These are phyloP conservation scores for Comarum palustre DNA, from an alignment of 306 rosid genomes.

Conservation along the genomic window DNA sequence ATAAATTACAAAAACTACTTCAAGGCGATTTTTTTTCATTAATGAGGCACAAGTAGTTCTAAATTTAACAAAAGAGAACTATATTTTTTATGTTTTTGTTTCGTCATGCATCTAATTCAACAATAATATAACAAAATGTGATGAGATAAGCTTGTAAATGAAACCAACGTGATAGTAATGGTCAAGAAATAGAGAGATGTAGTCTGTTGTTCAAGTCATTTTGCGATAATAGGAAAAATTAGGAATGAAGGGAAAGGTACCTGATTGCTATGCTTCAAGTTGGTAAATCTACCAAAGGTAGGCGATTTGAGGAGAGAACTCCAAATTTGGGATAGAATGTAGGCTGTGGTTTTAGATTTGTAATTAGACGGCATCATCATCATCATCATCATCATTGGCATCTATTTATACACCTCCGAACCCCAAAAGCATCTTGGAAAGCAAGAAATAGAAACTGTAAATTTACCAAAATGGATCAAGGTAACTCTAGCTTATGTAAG, in stretches of 20 bases:
- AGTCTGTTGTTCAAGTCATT: background rate
- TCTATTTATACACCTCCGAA: background rate
- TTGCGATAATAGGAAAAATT: background rate
- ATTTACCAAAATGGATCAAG: background rate
- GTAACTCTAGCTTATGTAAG: background rate
- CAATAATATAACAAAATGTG: background rate
- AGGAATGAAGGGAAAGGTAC: background rate
- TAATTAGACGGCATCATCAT: background rate
- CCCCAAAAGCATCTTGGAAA: slow-evolving; percentile 6
- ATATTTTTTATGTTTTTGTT: background rate
- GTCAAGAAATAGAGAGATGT: background rate
- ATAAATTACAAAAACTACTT: background rate
- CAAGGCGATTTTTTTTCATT: no score
- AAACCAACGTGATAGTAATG: background rate
- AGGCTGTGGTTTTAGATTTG: background rate
- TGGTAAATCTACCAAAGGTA: background rate
- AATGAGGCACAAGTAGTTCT: background rate
- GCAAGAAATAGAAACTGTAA: slow-evolving; percentile 3
- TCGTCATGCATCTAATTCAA: background rate
- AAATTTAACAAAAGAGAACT: background rate
- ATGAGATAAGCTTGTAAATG: background rate
- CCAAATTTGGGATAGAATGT: background rate
- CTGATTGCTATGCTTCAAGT: background rate
- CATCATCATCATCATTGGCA: background rate
- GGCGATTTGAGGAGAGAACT: background rate